Evolutionary conservation across 1,139 yeast genomes (phyloP).

Genomic region (Wickerhamomyces sp.): DNA sequence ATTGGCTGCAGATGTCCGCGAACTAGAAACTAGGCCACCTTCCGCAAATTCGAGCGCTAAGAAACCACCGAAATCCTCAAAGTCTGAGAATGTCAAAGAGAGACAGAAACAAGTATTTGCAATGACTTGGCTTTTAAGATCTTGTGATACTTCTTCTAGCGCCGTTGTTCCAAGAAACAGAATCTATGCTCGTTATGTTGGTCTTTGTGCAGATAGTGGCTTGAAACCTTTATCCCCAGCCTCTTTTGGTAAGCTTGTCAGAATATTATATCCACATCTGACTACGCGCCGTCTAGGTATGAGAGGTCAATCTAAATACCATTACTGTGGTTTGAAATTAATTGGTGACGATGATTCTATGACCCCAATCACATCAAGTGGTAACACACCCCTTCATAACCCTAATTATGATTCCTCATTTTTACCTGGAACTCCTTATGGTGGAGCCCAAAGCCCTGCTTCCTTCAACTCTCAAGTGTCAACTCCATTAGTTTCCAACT

Average conservation of each 20-base stretch:
- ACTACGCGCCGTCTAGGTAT: conserved; percentile 84
- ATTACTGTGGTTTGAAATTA: conserved; percentile 79
- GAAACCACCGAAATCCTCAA: conserved; percentile 12
- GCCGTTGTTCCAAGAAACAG: conserved; percentile 82
- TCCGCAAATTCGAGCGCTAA: conserved; percentile 12
- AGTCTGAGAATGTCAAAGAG: conserved; percentile 37
- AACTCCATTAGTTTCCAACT: conserved; percentile 18
- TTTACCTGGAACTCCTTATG: conserved; percentile 30
- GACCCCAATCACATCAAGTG: conserved; percentile 16
- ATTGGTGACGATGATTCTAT: conserved; percentile 40
- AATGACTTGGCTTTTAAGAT: conserved; percentile 70
- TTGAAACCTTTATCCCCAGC: conserved; percentile 81
- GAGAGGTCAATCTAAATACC: conserved; percentile 86
- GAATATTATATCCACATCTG: conserved; percentile 66
- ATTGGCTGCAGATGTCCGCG: conserved; percentile 45
- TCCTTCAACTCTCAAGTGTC: conserved; percentile 23
- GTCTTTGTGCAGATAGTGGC: conserved; percentile 61
- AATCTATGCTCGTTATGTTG: conserved; percentile 76
- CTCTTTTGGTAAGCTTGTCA: conserved; percentile 79
- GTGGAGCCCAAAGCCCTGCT: conserved; percentile 24
- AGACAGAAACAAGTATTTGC: conserved; percentile 76
- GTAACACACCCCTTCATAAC: conserved; percentile 24
- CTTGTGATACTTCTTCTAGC: conserved; percentile 59
- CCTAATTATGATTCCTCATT: conserved; percentile 21
- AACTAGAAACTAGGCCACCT: conserved; percentile 33